Conservation (phyloP, 73 alveolate genomes). For the Durusdinium trenchii region DNA sequence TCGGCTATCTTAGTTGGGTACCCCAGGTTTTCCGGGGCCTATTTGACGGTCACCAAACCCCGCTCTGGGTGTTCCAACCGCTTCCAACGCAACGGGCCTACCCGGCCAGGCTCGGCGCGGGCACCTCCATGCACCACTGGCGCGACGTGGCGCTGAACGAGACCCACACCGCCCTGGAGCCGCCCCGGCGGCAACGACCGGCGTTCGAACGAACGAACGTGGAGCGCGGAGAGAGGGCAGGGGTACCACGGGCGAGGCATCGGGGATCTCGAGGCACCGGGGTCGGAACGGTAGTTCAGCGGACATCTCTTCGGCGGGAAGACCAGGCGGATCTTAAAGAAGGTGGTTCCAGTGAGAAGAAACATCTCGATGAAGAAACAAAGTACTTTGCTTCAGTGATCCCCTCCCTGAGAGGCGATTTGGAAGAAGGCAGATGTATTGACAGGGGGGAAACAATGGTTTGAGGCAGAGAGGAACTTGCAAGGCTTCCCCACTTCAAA, state of each 20-base stretch:
- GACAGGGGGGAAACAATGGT: no score
- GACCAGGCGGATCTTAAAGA: no score
- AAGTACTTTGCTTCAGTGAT: no score
- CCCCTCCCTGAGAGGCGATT: no score
- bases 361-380: no score
- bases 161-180: slow-evolving; percentile 47
- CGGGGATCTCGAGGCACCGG: background rate
- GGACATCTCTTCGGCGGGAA: no score
- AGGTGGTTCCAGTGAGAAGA: no score
- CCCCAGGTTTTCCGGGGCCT: background rate
- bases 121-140: slow-evolving; percentile 66
- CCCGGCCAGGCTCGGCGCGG: slow-evolving; percentile 27
- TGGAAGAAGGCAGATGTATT: no score
- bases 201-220: background rate
- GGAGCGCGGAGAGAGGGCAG: background rate
- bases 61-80: background rate
- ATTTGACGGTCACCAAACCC: background rate
- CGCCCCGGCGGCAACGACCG: no score
- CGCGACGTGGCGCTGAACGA: slow-evolving; percentile 44
- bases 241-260: background rate
- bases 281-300: background rate
- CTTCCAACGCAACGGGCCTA: background rate
- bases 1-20: no score
- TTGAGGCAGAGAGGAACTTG: no score
- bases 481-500: no score